Percentiles rank a stretch among this genome's conserved stretches.
These are phyloP conservation scores for Suillus decipiens DNA, from an alignment of 768 basidiomycete species.

Conservation along the genomic window DNA sequence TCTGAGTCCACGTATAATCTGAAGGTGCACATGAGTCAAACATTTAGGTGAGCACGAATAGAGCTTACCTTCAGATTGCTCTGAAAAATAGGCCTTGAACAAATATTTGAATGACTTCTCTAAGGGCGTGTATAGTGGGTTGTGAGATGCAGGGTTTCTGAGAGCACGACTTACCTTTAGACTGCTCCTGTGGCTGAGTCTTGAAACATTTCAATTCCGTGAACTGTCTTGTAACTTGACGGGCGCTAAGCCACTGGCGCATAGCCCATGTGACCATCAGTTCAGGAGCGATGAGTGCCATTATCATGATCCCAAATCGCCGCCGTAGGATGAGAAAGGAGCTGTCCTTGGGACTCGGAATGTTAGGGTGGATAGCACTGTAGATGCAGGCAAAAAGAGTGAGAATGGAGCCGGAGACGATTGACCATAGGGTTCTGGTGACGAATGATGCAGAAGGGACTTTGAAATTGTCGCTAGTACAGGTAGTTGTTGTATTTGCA, in stretches of 20 bases:
- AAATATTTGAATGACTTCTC: neutral
- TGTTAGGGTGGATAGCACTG: constrained; percentile 29
- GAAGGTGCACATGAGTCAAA: neutral
- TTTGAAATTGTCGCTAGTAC: neutral
- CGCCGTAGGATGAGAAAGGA: neutral
- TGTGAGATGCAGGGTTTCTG: neutral
- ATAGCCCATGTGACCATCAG: constrained; percentile 23
- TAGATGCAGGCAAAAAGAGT: constrained; percentile 29
- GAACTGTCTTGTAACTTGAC: constrained; percentile 5
- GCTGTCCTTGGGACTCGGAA: constrained; percentile 13
- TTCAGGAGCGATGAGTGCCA: constrained; percentile 24
- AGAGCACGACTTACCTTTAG: neutral
- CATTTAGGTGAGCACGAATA: no score
- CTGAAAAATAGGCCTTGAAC: neutral
- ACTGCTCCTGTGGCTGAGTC: no score
- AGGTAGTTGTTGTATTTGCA: neutral
- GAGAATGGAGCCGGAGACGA: neutral
- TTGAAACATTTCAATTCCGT: no score
- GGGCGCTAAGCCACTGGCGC: constrained; percentile 21
- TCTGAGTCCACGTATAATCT: constrained; percentile 1
- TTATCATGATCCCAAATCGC: constrained; percentile 15
- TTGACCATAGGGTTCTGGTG: neutral
- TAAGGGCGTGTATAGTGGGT: neutral
- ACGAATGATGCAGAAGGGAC: neutral
- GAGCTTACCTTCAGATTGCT: neutral